These are phyloP conservation scores for Atalantia buxifolia DNA, from an alignment of 345 rosid species.

Conservation along the genomic window DNA sequence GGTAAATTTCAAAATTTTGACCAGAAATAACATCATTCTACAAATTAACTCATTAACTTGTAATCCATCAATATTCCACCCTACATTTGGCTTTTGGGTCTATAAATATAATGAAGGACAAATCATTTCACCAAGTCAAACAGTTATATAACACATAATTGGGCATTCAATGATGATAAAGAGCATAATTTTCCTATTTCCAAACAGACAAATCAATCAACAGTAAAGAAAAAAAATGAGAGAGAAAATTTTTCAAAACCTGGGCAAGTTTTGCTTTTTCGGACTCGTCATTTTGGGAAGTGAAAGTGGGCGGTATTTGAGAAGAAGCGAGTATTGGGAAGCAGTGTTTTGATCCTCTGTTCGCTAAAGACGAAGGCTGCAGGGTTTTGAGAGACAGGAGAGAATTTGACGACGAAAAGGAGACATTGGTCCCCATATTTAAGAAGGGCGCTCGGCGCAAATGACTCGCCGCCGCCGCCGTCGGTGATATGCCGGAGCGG, in stretches of 20 bases:
- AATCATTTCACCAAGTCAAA: background rate
- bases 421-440: constrained; percentile 16
- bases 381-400: constrained; percentile 1
- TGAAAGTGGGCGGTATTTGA: constrained; percentile 36
- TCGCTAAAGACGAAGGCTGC: constrained; percentile 17
- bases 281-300: constrained; percentile 38
- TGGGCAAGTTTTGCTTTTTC: constrained; percentile 75
- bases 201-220: background rate
- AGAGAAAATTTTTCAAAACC: constrained; percentile 30
- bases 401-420: constrained; percentile 17
- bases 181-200: background rate
- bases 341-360: constrained; percentile 26
- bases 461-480: constrained; percentile 20
- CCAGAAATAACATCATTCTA: background rate
- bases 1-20: background rate
- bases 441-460: constrained; percentile 8
- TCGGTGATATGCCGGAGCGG: constrained; percentile 29
- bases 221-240: background rate
- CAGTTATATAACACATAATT: background rate
- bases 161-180: background rate
- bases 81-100: background rate
- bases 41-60: background rate
- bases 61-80: background rate
- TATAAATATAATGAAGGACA: background rate
- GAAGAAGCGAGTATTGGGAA: constrained; percentile 29